Evolutionary conservation across 1,284 basidiomycete species (phyloP).

Genomic region (Boletus sp.): DNA sequence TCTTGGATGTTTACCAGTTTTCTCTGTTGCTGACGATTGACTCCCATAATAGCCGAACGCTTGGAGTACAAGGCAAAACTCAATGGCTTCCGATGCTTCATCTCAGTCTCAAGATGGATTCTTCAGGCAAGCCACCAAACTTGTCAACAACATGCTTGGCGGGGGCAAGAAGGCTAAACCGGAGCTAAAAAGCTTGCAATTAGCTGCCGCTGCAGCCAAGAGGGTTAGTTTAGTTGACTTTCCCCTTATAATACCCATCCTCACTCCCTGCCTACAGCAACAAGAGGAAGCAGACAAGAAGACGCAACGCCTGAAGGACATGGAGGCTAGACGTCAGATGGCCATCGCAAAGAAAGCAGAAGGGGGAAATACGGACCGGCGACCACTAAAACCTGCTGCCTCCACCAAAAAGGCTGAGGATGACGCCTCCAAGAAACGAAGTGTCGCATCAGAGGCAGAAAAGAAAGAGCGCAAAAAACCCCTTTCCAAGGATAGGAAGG

Average conservation of each 20-base stretch:
- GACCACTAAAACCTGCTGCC: constrained; percentile 40
- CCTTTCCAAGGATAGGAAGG: constrained; percentile 43
- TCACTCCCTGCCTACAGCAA: constrained; percentile 51
- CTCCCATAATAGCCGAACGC: constrained; percentile 9
- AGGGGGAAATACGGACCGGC: constrained; percentile 69
- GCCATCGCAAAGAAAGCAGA: constrained; percentile 73
- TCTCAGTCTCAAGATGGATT: constrained; percentile 57
- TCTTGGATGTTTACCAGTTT: not conserved
- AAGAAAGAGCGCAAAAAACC: constrained; percentile 63
- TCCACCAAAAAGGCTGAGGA: constrained; percentile 63
- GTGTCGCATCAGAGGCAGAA: constrained; percentile 48
- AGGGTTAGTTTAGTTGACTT: constrained; percentile 50
- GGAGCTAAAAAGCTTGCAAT: constrained; percentile 80
- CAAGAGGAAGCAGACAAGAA: constrained; percentile 84
- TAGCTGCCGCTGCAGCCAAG: constrained; percentile 76
- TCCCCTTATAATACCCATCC: not conserved
- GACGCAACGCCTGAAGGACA: constrained; percentile 66
- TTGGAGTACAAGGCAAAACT: constrained; percentile 49
- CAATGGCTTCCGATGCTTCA: constrained; percentile 47
- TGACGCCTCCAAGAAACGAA: constrained; percentile 67
- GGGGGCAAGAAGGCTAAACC: constrained; percentile 60
- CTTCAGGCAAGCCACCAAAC: constrained; percentile 62
- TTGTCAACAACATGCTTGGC: constrained; percentile 60
- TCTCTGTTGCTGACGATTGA: constrained; percentile 2
- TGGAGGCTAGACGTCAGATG: constrained; percentile 72